Evolutionary conservation across 2,329 filamentous ascomycete species (phyloP), one percentile per base, ranked within the genome.

Genomic region (Talaromyces sp.): DNA sequence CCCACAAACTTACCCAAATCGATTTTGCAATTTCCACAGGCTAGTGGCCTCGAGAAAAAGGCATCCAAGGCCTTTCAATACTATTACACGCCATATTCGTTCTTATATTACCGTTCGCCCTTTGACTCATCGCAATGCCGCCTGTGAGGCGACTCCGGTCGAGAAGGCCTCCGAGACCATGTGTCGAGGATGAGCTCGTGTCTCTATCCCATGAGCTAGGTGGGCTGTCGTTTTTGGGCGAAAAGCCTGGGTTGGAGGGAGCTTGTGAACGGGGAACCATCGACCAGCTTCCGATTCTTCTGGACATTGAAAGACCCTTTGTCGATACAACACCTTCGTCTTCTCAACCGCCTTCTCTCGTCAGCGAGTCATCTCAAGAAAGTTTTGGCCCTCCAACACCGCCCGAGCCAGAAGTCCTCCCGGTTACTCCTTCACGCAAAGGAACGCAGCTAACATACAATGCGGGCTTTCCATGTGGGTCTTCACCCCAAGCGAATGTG

Each of bases 231-330:
- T 65, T 68, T 51, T 62, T 69, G 31, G 65, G 67, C 59, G 70
- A 71, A 58, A 69, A 69, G 38, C 69, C 70, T 2, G 71, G 70
- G 21, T 35, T 69, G 19, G 70, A 74, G 58, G 72, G 72, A n/a
- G 68, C 69, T 19, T 64, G 69, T 57, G 65, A 60, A 58, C 69
- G 74, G 64, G 78, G 79, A 50, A 69, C 72, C 48, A 67, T 79
- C 62, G 76, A 80, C 63, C 79, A 80, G 63, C 72, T 72, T 58
- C 78, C 78, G 6, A 69, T 80, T 50, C 72, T 80, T 52, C 60
- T 77, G 57, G 66, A 73, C 56, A 62, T 63, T 38, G 61, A 66
- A 4, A 61, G 55, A 50, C 62, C 61, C 56, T 56, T 63, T 10
- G 56, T 59, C 32, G 63, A 66, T 38, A 62, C 60, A 7, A 62